phyloP scores from a whole-genome alignment of 345 rosid genomes.

The Anastatica hierochuntica region DNA sequence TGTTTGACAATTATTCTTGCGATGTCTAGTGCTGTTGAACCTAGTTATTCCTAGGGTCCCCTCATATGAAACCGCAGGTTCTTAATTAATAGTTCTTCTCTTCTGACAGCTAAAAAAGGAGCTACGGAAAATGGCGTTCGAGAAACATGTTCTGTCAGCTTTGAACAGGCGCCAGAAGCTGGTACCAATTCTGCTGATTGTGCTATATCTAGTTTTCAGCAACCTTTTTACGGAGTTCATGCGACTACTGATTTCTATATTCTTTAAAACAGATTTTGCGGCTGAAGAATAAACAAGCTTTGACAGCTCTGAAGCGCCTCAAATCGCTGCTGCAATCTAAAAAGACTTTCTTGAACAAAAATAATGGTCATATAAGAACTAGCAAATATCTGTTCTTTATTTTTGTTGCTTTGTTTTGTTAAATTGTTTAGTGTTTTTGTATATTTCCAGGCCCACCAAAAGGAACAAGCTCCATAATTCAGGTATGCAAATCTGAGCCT shows the following conservation, averaged over 20 bases:
- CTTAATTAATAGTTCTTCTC: slow-evolving; percentile 4
- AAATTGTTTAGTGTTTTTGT: slow-evolving; percentile 12
- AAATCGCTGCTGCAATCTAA: slow-evolving; percentile 42
- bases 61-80: background rate
- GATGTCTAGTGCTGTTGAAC: too few relatives aligned
- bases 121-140: slow-evolving; percentile 50
- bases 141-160: slow-evolving; percentile 51
- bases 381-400: slow-evolving; percentile 23
- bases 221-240: background rate
- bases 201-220: background rate
- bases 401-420: background rate
- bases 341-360: slow-evolving; percentile 30
- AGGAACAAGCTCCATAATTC: slow-evolving; percentile 33
- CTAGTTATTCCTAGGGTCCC: too few relatives aligned
- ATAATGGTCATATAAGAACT: slow-evolving; percentile 17
- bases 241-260: slow-evolving; percentile 3
- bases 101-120: slow-evolving; percentile 68
- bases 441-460: slow-evolving; percentile 34
- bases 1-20: too few relatives aligned
- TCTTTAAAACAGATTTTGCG: slow-evolving; percentile 50
- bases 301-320: slow-evolving; percentile 43
- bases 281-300: slow-evolving; percentile 67
- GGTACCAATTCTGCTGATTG: slow-evolving; percentile 31
- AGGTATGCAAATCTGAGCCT: slow-evolving; percentile 24
- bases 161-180: slow-evolving; percentile 55